Conservation (phyloP, 352 stramenopile species). For the Phytophthora fragariaefolia region DNA sequence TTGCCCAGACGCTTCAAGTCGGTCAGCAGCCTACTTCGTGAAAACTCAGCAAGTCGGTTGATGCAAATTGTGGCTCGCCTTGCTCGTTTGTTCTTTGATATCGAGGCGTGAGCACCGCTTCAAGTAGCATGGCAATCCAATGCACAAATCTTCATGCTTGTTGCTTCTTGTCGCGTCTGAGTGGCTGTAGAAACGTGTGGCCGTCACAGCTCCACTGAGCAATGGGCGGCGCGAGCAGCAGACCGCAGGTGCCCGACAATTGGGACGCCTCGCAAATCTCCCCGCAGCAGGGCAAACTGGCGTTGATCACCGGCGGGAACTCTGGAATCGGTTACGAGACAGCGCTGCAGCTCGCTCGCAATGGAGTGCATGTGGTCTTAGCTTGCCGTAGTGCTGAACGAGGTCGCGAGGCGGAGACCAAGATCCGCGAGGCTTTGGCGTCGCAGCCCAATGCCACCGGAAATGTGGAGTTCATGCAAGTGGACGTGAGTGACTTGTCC, state of each 20-base stretch:
- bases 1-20: not conserved
- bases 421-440: conserved; percentile 24
- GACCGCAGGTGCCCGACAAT: conserved; percentile 19
- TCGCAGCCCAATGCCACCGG: conserved; percentile 1
- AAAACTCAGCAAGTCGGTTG: too few species aligned
- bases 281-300: conserved; percentile 30
- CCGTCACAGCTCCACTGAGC: not conserved
- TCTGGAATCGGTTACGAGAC: conserved; percentile 46
- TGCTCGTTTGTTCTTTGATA: not conserved
- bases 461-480: conserved; percentile 56
- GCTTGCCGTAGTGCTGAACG: conserved; percentile 37
- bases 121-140: not conserved
- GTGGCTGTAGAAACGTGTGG: conserved; percentile 19
- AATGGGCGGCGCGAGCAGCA: conserved; percentile 20
- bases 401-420: conserved; percentile 28
- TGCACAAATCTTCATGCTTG: not conserved
- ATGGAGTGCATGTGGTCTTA: conserved; percentile 45
- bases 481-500: conserved; percentile 51
- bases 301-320: conserved; percentile 44
- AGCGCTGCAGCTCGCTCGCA: conserved; percentile 37
- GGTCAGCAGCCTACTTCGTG: not conserved
- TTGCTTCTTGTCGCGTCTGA: not conserved
- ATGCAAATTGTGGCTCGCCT: too few species aligned
- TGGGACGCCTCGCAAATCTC: conserved; percentile 34
- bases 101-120: not conserved